phyloP scores from a whole-genome alignment of 2,329 filamentous ascomycete species.

The Neonectria coccinea region DNA sequence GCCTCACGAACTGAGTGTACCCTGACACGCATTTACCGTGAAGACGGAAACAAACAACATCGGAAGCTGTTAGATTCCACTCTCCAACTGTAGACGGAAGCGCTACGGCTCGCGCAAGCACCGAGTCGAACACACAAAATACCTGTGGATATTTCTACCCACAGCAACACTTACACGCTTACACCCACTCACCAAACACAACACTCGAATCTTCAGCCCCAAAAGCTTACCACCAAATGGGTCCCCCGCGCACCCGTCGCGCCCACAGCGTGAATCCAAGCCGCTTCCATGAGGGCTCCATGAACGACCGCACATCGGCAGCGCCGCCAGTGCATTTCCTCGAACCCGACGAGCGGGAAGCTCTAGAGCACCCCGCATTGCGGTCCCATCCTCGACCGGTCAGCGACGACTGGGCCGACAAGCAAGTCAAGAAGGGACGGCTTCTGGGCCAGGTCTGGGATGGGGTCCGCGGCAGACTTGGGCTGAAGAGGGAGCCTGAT shows the following conservation, averaged over 20 bases:
- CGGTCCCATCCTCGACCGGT: slow-evolving; percentile 34
- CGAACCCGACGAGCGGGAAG: slow-evolving; percentile 53
- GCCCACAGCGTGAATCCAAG: slow-evolving; percentile 52
- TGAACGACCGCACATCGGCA: slow-evolving; percentile 83
- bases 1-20: background rate
- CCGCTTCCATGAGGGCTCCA: slow-evolving; percentile 82
- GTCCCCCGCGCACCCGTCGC: slow-evolving; percentile 50
- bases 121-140: slow-evolving; percentile 12
- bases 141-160: background rate
- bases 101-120: slow-evolving; percentile 2
- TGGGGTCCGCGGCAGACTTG: slow-evolving; percentile 50
- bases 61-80: background rate
- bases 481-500: slow-evolving; percentile 45
- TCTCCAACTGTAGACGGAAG: background rate
- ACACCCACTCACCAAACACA: slow-evolving; percentile 10
- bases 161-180: slow-evolving; percentile 22
- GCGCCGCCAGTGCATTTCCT: slow-evolving; percentile 77
- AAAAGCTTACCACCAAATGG: slow-evolving; percentile 38
- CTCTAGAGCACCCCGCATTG: slow-evolving; percentile 44
- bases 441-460: slow-evolving; percentile 55
- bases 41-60: slow-evolving; percentile 7
- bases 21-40: slow-evolving; percentile 11
- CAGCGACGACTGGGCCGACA: slow-evolving; percentile 50
- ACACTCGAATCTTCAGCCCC: slow-evolving; percentile 5
- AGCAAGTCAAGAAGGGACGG: slow-evolving; percentile 47